phyloP scores from a whole-genome alignment of 2,329 filamentous ascomycete genomes.

The Atkinsonella texensis region DNA sequence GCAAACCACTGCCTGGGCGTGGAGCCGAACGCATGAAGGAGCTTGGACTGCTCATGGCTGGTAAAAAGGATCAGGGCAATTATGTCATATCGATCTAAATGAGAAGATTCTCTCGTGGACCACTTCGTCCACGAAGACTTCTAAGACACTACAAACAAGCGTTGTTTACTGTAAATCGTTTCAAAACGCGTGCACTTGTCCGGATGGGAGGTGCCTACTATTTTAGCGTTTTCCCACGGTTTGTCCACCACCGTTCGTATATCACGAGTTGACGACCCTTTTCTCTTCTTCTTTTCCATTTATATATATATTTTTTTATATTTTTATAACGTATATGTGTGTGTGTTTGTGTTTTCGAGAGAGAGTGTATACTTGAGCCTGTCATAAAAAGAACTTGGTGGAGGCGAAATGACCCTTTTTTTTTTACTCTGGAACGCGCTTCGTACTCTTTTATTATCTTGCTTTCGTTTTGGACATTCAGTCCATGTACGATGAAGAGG shows the following conservation, averaged over 20 bases:
- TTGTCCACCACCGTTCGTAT: neutral
- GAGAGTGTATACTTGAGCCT: neutral
- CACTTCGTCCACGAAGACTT: neutral
- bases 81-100: conserved; percentile 64
- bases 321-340: too few relatives aligned
- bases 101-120: conserved; percentile 5
- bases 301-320: neutral
- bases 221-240: neutral
- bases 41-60: conserved; percentile 78
- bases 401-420: neutral
- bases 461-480: conserved; percentile 4
- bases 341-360: too few relatives aligned
- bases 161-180: neutral
- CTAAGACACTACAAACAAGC: too few relatives aligned
- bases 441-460: conserved; percentile 6
- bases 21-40: conserved; percentile 79
- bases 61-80: conserved; percentile 61
- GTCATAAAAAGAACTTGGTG: too few relatives aligned
- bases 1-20: conserved; percentile 66
- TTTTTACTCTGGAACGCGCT: neutral
- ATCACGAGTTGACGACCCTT: conserved; percentile 5
- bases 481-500: conserved; percentile 10
- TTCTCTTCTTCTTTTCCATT: neutral
- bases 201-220: neutral
- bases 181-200: neutral